Percentiles rank a stretch among this genome's conserved stretches.
phyloP scores from a whole-genome alignment of 2,329 filamentous ascomycete genomes.

The Curvularia sp. region DNA sequence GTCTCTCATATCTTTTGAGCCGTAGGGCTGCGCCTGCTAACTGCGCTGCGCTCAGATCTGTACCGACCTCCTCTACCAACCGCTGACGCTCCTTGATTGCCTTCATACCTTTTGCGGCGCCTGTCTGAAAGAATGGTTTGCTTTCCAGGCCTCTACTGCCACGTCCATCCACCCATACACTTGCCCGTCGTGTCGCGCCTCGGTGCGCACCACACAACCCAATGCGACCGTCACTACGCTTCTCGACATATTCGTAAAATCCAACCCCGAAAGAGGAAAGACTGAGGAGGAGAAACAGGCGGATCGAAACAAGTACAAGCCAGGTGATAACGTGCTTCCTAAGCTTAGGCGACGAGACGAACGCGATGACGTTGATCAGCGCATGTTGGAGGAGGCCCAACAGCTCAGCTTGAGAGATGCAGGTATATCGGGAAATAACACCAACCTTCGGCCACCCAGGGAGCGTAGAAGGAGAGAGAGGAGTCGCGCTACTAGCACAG shows the following conservation, averaged over 20 bases:
- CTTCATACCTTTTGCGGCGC: conserved; percentile 95
- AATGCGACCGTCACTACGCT: conserved; percentile 91
- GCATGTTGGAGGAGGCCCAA: conserved; percentile 73
- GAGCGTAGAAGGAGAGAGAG: conserved; percentile 46
- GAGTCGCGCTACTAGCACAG: conserved; percentile 49
- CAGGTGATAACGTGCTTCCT: conserved; percentile 81
- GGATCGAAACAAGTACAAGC: conserved; percentile 76
- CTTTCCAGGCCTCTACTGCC: conserved; percentile 72
- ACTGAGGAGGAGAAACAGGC: conserved; percentile 76
- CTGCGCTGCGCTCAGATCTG: conserved; percentile 72
- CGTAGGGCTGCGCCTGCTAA: conserved; percentile 34
- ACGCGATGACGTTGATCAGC: conserved; percentile 69
- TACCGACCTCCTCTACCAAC: conserved; percentile 91
- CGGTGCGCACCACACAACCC: conserved; percentile 83
- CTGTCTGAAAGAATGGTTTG: conserved; percentile 96
- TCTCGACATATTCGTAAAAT: conserved; percentile 83
- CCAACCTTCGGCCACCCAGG: conserved; percentile 49
- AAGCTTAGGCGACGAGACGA: conserved; percentile 59
- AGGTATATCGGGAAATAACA: conserved; percentile 56
- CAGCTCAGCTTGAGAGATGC: conserved; percentile 75
- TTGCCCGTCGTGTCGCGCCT: conserved; percentile 89
- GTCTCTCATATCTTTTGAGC: background rate
- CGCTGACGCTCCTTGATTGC: conserved; percentile 89
- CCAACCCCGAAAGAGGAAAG: conserved; percentile 78
- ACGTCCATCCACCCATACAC: conserved; percentile 70